A percentile compares a stretch with the other conserved stretches of the same genome.
Conservation (phyloP, 768 basidiomycete genomes). For the Phylloporus rhodoxanthus region DNA sequence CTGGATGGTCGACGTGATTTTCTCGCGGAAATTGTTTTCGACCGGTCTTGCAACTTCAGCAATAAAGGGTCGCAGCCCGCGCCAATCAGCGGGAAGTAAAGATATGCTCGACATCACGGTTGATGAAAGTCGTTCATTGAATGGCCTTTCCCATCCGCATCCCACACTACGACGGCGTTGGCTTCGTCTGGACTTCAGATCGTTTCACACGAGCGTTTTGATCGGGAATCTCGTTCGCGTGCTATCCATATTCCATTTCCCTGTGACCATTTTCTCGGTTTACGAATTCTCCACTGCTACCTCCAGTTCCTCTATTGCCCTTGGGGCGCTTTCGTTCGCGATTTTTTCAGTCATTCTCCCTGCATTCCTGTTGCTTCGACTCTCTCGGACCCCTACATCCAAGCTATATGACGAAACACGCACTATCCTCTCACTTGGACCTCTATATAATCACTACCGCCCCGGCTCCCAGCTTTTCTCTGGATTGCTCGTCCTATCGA, state of each 20-base stretch:
- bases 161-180: slow-evolving; percentile 29
- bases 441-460: slow-evolving; percentile 91
- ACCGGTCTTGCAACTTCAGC: slow-evolving; percentile 15
- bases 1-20: slow-evolving; percentile 64
- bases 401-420: slow-evolving; percentile 94
- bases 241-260: slow-evolving; percentile 89
- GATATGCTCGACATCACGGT: slow-evolving; percentile 40
- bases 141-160: slow-evolving; percentile 17
- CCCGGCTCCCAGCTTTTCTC: slow-evolving; percentile 90
- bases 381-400: slow-evolving; percentile 73
- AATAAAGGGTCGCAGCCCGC: slow-evolving; percentile 34
- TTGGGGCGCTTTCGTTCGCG: slow-evolving; percentile 78
- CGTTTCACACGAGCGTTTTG: slow-evolving; percentile 75
- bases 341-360: slow-evolving; percentile 77
- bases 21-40: slow-evolving; percentile 23
- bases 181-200: slow-evolving; percentile 53
- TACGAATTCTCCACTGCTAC: slow-evolving; percentile 49
- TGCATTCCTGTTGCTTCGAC: slow-evolving; percentile 64
- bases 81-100: slow-evolving; percentile 43
- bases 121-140: slow-evolving; percentile 30
- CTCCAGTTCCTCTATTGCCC: slow-evolving; percentile 56
- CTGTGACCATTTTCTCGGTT: slow-evolving; percentile 85
- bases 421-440: slow-evolving; percentile 84
- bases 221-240: slow-evolving; percentile 91
- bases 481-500: slow-evolving; percentile 71